Percentiles rank a stretch among this genome's conserved stretches.
phyloP scores from a whole-genome alignment of 2,329 filamentous ascomycete species.

The Epichloe brachyelytri region DNA sequence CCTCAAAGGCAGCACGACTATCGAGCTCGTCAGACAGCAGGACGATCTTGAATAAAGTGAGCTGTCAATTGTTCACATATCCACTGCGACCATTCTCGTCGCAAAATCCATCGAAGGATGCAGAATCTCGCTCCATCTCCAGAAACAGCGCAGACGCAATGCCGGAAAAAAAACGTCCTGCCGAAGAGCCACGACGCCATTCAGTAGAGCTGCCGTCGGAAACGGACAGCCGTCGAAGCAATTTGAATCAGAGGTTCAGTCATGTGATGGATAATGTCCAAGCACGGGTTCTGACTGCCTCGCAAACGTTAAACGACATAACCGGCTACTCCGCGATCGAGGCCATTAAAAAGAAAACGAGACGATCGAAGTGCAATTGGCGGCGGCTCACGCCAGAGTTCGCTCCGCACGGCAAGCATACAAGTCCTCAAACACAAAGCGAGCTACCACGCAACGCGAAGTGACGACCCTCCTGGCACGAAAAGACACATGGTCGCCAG shows the following conservation, averaged over 20 bases:
- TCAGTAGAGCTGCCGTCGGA: slow-evolving; percentile 19
- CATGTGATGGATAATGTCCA: slow-evolving; percentile 79
- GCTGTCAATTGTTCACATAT: background rate
- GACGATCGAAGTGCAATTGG: slow-evolving; percentile 46
- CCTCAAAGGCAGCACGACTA: background rate
- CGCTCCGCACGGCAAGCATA: slow-evolving; percentile 62
- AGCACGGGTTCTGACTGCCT: slow-evolving; percentile 69
- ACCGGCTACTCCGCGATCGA: slow-evolving; percentile 93
- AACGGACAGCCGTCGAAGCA: slow-evolving; percentile 20
- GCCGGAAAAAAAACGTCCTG: background rate
- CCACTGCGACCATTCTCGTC: slow-evolving; percentile 16
- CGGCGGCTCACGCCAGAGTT: slow-evolving; percentile 49
- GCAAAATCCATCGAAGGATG: slow-evolving; percentile 11
- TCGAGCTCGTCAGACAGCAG: background rate
- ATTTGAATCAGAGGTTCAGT: slow-evolving; percentile 22
- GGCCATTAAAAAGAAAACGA: slow-evolving; percentile 68
- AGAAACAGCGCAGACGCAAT: background rate
- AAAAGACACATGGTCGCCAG: slow-evolving; percentile 81
- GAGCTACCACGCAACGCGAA: slow-evolving; percentile 85
- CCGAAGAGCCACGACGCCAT: background rate
- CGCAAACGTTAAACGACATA: slow-evolving; percentile 81
- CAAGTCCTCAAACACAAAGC: slow-evolving; percentile 69
- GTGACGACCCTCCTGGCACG: slow-evolving; percentile 87
- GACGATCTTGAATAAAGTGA: slow-evolving; percentile 3
- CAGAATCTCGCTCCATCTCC: background rate